A percentile compares a stretch with the other conserved stretches of the same genome.
phyloP scores from a whole-genome alignment of 495 filamentous ascomycete species.

The Penicillium silybi region DNA sequence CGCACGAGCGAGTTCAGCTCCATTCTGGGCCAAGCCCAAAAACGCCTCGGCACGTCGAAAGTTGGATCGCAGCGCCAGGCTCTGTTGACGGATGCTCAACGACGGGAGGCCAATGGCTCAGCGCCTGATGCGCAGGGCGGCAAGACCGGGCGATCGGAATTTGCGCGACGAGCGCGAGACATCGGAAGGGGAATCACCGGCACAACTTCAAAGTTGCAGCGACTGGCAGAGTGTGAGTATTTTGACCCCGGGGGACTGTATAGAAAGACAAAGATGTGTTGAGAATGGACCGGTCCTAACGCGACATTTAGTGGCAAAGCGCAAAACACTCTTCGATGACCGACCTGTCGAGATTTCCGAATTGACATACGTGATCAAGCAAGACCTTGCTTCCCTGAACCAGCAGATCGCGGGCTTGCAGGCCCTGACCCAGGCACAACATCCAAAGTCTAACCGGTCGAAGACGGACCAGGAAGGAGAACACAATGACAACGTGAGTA shows the following conservation, averaged over 20 bases:
- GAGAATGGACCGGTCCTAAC: neutral
- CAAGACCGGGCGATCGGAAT: constrained; percentile 63
- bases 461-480: constrained; percentile 81
- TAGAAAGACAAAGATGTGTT: neutral
- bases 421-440: constrained; percentile 64
- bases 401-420: constrained; percentile 80
- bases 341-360: constrained; percentile 94
- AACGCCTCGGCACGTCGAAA: constrained; percentile 63
- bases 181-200: constrained; percentile 86
- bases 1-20: constrained; percentile 91
- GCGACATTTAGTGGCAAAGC: constrained; percentile 69
- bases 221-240: constrained; percentile 75
- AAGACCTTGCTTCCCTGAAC: constrained; percentile 88
- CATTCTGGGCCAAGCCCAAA: constrained; percentile 80
- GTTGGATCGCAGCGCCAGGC: constrained; percentile 72
- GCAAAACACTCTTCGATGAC: constrained; percentile 97
- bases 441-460: constrained; percentile 55
- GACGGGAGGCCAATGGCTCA: constrained; percentile 62
- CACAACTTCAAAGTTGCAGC: constrained; percentile 91
- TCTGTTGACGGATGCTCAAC: constrained; percentile 73
- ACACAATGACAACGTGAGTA: constrained; percentile 84
- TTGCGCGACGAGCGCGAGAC: constrained; percentile 82
- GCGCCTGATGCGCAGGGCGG: constrained; percentile 40
- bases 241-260: neutral
- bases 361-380: constrained; percentile 94